Evolutionary conservation across 2,329 filamentous ascomycete species (phyloP).

Genomic region (Trichoderma cornu-damae): DNA sequence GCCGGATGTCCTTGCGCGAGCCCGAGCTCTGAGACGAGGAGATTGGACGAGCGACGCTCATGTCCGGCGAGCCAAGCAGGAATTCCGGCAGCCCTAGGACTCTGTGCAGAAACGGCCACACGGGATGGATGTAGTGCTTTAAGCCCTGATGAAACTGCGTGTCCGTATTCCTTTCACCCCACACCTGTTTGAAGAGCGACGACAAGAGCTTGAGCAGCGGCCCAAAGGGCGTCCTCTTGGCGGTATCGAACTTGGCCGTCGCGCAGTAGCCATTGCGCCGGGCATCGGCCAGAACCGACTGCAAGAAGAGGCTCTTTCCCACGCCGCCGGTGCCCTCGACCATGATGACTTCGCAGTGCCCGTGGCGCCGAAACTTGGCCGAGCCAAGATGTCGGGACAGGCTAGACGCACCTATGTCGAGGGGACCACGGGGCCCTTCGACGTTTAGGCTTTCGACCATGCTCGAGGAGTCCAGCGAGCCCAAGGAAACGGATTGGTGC

Average conservation of each 20-base stretch:
- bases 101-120: constrained; percentile 60
- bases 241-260: constrained; percentile 61
- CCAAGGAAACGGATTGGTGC: constrained; percentile 47
- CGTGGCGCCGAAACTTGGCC: constrained; percentile 55
- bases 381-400: constrained; percentile 51
- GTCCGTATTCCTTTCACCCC: constrained; percentile 61
- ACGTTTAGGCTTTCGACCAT: constrained; percentile 41
- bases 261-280: constrained; percentile 59
- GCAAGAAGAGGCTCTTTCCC: constrained; percentile 61
- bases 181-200: constrained; percentile 62
- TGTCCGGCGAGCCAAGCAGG: constrained; percentile 50
- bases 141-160: constrained; percentile 58
- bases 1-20: constrained; percentile 31
- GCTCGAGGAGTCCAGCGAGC: constrained; percentile 45
- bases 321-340: constrained; percentile 58
- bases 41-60: constrained; percentile 32
- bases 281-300: constrained; percentile 57
- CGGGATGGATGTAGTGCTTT: constrained; percentile 57
- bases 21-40: constrained; percentile 34
- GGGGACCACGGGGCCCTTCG: constrained; percentile 41
- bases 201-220: constrained; percentile 60
- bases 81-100: constrained; percentile 65
- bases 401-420: constrained; percentile 45
- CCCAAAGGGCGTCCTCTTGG: constrained; percentile 56
- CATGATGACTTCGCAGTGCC: constrained; percentile 59